Conservation (phyloP, 805 yeast species). For the Ogataea trehaloabstinens region DNA sequence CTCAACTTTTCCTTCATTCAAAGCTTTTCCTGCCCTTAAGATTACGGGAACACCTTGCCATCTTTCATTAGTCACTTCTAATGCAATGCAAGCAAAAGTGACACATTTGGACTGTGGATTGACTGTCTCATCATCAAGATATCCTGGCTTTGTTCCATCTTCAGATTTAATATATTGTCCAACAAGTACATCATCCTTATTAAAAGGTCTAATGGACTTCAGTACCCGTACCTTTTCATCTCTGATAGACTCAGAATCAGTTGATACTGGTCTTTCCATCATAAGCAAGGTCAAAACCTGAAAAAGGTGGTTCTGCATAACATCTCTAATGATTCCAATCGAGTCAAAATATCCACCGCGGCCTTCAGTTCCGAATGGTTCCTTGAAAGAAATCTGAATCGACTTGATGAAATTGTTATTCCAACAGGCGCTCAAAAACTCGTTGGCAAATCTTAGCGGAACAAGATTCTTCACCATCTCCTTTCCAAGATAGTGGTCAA, state of each 20-base stretch:
- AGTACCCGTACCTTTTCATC: constrained; percentile 95
- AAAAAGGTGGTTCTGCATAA: constrained; percentile 94
- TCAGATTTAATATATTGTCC: constrained; percentile 87
- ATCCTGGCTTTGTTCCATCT: constrained; percentile 89
- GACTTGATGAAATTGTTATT: constrained; percentile 72
- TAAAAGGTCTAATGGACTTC: constrained; percentile 72
- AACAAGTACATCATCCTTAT: constrained; percentile 61
- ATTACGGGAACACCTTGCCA: constrained; percentile 99
- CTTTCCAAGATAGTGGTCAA: constrained; percentile 96
- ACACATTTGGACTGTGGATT: constrained; percentile 78
- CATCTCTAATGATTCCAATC: constrained; percentile 95
- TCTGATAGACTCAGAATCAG: constrained; percentile 88
- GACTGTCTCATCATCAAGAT: constrained; percentile 90
- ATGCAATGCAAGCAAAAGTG: constrained; percentile 83
- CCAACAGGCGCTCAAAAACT: constrained; percentile 87
- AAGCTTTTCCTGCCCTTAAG: constrained; percentile 96
- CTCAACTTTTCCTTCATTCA: constrained; percentile 92
- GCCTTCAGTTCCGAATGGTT: constrained; percentile 98
- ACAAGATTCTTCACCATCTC: constrained; percentile 95
- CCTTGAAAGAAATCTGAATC: constrained; percentile 91
- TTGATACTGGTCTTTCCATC: constrained; percentile 94
- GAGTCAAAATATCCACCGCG: constrained; percentile 97
- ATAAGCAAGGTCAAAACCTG: constrained; percentile 90
- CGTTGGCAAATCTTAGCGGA: constrained; percentile 88
- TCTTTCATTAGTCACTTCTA: constrained; percentile 84